Conservation (phyloP, 169 alveolate species). For the Plasmodium adleri region DNA sequence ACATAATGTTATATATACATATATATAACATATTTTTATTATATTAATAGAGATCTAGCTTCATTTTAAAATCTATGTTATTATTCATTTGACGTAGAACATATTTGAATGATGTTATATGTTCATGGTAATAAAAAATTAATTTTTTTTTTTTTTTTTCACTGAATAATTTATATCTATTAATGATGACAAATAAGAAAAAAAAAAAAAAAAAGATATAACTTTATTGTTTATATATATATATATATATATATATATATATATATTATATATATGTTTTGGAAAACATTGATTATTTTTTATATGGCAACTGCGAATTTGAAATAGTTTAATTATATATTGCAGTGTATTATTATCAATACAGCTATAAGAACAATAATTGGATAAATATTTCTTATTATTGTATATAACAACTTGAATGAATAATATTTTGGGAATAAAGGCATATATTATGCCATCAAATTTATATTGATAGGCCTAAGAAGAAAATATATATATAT, state of each 20-base stretch:
- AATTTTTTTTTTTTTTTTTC: neutral
- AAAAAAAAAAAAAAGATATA: conserved; percentile 36
- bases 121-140: conserved; percentile 22
- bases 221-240: conserved; percentile 6
- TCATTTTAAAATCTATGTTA: conserved; percentile 56
- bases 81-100: conserved; percentile 22
- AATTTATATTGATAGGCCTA: conserved; percentile 65
- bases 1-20: neutral
- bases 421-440: conserved; percentile 58
- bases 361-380: conserved; percentile 67
- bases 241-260: too few relatives aligned
- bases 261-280: conserved; percentile 32
- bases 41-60: conserved; percentile 14
- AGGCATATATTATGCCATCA: conserved; percentile 58
- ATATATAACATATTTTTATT: neutral
- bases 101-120: conserved; percentile 26
- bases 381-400: conserved; percentile 46
- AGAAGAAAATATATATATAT: conserved; percentile 1
- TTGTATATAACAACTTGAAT: conserved; percentile 63
- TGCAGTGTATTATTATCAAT: conserved; percentile 42
- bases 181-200: conserved; percentile 24
- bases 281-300: conserved; percentile 42
- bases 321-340: conserved; percentile 59
- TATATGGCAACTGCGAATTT: conserved; percentile 39
- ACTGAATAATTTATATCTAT: conserved; percentile 25